Percentiles rank a stretch among this genome's conserved stretches.
These are phyloP conservation scores for Blastosporella zonata DNA, from an alignment of 1,284 basidiomycete species.

Conservation along the genomic window DNA sequence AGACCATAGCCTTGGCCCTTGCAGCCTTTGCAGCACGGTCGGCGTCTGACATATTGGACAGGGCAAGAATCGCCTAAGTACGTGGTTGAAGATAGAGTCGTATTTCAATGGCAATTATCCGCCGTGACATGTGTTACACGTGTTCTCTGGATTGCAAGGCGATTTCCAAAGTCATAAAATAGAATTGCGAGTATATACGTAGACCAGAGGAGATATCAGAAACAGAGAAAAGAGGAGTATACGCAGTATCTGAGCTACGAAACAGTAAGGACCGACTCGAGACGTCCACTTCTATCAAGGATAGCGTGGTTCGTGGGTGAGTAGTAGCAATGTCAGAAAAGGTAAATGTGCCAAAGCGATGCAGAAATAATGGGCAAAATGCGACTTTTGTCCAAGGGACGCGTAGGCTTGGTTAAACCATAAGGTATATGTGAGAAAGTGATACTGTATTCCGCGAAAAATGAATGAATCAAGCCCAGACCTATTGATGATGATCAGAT, in stretches of 20 bases:
- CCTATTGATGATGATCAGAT: slow-evolving; percentile 31
- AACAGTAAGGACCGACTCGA: slow-evolving; percentile 61
- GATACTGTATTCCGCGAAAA: slow-evolving; percentile 15
- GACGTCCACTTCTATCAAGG: slow-evolving; percentile 39
- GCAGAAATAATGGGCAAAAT: slow-evolving; percentile 18
- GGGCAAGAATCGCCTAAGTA: background rate
- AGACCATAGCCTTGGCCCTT: slow-evolving; percentile 74
- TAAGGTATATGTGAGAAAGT: slow-evolving; percentile 23
- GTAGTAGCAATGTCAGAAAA: slow-evolving; percentile 46
- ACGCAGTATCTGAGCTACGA: slow-evolving; percentile 33
- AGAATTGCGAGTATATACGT: slow-evolving; percentile 36
- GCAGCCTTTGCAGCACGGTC: slow-evolving; percentile 78
- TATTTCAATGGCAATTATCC: background rate
- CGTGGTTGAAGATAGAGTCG: background rate
- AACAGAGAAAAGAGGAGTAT: slow-evolving; percentile 24
- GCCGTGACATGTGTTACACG: background rate
- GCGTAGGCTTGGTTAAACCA: slow-evolving; percentile 22
- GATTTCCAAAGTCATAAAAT: slow-evolving; percentile 20
- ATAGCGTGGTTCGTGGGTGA: slow-evolving; percentile 41
- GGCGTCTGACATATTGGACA: slow-evolving; percentile 51
- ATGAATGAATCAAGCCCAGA: slow-evolving; percentile 50
- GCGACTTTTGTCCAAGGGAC: slow-evolving; percentile 20
- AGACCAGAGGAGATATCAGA: slow-evolving; percentile 27
- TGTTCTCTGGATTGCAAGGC: background rate
- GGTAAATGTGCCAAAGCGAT: slow-evolving; percentile 28